Conservation (phyloP, 306 rosid species). For the Malus sylvestris region DNA sequence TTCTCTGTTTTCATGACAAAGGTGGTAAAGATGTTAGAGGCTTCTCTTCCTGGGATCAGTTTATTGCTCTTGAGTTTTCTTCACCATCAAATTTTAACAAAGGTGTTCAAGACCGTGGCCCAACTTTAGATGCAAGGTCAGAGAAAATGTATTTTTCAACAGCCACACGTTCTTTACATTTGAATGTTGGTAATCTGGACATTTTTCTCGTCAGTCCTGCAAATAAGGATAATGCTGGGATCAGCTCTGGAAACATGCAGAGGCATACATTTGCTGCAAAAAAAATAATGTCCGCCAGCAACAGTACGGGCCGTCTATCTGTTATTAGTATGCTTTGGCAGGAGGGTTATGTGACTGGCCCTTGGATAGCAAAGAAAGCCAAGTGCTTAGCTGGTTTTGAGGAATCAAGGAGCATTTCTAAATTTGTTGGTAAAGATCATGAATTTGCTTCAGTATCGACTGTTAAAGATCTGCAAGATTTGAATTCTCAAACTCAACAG, state of each 20-base stretch:
- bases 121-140: slow-evolving; percentile 36
- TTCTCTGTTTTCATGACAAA: slow-evolving; percentile 74
- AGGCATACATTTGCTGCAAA: slow-evolving; percentile 41
- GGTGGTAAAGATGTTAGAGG: slow-evolving; percentile 26
- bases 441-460: slow-evolving; percentile 78
- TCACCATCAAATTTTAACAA: slow-evolving; percentile 28
- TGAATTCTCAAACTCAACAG: slow-evolving; percentile 60
- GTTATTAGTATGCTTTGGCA: slow-evolving; percentile 65
- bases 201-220: slow-evolving; percentile 45
- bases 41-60: slow-evolving; percentile 59
- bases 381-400: slow-evolving; percentile 57
- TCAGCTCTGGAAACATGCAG: slow-evolving; percentile 29
- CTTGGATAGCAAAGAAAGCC: slow-evolving; percentile 87
- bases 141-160: slow-evolving; percentile 44
- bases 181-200: slow-evolving; percentile 52
- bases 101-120: slow-evolving; percentile 30
- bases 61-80: slow-evolving; percentile 70
- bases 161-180: slow-evolving; percentile 44
- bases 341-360: slow-evolving; percentile 79
- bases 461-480: slow-evolving; percentile 58
- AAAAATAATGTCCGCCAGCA: slow-evolving; percentile 47
- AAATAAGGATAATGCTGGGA: slow-evolving; percentile 22
- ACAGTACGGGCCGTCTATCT: slow-evolving; percentile 40
- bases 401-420: slow-evolving; percentile 51
- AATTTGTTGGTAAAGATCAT: slow-evolving; percentile 46